These are phyloP conservation scores for Musa schizocarpa DNA, from an alignment of 176 grass and related monocot genomes.

Conservation along the genomic window DNA sequence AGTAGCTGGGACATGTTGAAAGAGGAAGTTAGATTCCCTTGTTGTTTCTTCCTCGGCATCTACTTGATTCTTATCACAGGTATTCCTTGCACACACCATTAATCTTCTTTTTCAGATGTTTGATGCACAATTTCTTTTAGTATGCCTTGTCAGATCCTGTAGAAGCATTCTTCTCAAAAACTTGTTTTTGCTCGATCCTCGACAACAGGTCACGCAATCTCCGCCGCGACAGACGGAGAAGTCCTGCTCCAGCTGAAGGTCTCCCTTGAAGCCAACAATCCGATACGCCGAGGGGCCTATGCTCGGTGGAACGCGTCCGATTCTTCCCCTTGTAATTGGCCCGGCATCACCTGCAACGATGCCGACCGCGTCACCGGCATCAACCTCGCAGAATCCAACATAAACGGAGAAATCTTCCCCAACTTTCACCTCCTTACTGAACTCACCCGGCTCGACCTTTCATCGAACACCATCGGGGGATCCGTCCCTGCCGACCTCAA, in stretches of 20 bases:
- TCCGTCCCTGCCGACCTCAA: constrained; percentile 35
- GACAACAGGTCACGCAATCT: constrained; percentile 23
- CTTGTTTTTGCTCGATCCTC: not conserved
- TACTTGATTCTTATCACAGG: not conserved
- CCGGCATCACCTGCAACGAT: constrained; percentile 24
- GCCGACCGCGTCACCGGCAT: constrained; percentile 27
- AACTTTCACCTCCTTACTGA: constrained; percentile 43
- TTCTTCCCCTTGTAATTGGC: constrained; percentile 45
- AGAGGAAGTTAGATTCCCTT: not conserved
- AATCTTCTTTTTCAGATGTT: too few relatives aligned
- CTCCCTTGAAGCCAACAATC: constrained; percentile 38
- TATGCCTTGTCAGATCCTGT: too few relatives aligned
- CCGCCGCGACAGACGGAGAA: constrained; percentile 32
- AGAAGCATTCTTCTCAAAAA: not conserved
- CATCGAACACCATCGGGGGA: constrained; percentile 42
- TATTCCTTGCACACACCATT: not conserved
- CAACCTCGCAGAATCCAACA: constrained; percentile 38
- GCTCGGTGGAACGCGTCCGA: constrained; percentile 42
- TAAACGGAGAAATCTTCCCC: constrained; percentile 51
- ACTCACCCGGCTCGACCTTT: constrained; percentile 59
- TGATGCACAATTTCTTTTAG: too few relatives aligned
- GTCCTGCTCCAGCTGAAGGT: constrained; percentile 57
- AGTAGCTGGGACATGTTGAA: not conserved
- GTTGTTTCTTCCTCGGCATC: not conserved
- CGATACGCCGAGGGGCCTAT: constrained; percentile 43